Conservation (phyloP, 169 alveolate genomes). For the Babesia caballi region DNA sequence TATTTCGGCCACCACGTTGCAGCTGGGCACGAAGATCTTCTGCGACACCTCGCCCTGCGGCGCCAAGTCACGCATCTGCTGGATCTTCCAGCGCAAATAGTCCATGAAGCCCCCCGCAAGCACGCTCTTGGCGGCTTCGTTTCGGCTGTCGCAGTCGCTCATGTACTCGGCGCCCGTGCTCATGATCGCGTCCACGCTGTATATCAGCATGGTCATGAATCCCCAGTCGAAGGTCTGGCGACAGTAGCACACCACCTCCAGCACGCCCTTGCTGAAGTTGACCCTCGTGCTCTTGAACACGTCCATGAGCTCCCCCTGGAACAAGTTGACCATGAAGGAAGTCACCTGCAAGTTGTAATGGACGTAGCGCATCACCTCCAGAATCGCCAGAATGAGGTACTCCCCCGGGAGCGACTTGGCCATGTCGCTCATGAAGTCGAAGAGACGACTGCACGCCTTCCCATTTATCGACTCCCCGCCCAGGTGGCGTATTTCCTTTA, state of each 20-base stretch:
- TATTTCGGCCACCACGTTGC: constrained; percentile 50
- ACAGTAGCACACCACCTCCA: constrained; percentile 65
- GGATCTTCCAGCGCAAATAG: constrained; percentile 57
- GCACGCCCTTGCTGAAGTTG: constrained; percentile 57
- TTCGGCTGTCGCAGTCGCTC: not conserved
- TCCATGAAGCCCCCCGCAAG: constrained; percentile 60
- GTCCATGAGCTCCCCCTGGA: constrained; percentile 48
- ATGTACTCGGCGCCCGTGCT: constrained; percentile 6
- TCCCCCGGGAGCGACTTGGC: constrained; percentile 45
- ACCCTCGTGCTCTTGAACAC: constrained; percentile 44
- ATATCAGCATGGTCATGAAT: constrained; percentile 60
- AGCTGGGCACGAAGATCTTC: constrained; percentile 30
- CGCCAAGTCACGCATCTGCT: constrained; percentile 14
- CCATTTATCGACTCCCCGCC: constrained; percentile 52
- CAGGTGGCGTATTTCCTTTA: constrained; percentile 24
- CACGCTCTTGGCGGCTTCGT: constrained; percentile 25
- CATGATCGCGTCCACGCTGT: constrained; percentile 46
- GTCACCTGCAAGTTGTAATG: constrained; percentile 35
- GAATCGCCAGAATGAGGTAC: constrained; percentile 36
- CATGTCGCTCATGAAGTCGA: constrained; percentile 45
- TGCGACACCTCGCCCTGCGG: constrained; percentile 1
- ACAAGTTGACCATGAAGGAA: constrained; percentile 46
- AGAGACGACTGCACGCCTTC: constrained; percentile 21
- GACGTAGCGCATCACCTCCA: constrained; percentile 50
- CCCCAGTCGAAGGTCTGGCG: constrained; percentile 68